Conservation (phyloP, 1,284 basidiomycete genomes). For the Rhizoctonia solani region DNA sequence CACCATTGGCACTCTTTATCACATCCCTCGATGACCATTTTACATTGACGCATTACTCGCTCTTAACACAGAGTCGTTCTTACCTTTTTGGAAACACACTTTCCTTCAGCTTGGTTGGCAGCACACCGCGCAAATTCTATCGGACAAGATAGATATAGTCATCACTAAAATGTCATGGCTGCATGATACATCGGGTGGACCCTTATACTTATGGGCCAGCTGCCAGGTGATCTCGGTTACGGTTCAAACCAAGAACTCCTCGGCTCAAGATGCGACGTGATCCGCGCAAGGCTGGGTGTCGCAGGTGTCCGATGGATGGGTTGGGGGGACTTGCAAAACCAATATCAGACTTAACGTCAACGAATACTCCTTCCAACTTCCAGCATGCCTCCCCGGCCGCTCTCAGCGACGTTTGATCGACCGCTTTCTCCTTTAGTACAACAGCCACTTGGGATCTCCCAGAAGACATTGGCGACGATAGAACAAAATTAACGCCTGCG, state of each 20-base stretch:
- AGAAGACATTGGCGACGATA: constrained; percentile 8
- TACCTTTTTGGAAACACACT: too few relatives aligned
- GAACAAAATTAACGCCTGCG: constrained; percentile 1
- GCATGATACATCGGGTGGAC: too few relatives aligned
- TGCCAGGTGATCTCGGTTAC: constrained; percentile 28
- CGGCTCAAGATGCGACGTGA: constrained; percentile 11
- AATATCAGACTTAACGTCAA: constrained; percentile 4
- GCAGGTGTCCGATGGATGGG: neutral
- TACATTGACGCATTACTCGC: too few relatives aligned
- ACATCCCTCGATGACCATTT: too few relatives aligned
- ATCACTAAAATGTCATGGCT: too few relatives aligned
- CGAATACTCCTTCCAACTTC: neutral
- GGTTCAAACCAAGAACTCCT: neutral
- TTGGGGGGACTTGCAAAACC: neutral
- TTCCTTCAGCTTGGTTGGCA: too few relatives aligned
- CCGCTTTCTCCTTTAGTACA: constrained; percentile 2
- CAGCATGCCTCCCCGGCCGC: constrained; percentile 32
- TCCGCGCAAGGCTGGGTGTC: constrained; percentile 1
- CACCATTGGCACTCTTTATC: too few relatives aligned
- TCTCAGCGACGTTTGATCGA: constrained; percentile 18
- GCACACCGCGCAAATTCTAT: too few relatives aligned
- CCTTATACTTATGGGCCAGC: neutral
- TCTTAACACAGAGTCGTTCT: too few relatives aligned
- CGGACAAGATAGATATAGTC: too few relatives aligned
- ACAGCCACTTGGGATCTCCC: neutral